Percentiles rank a stretch among this genome's conserved stretches.
Evolutionary conservation across 192 early-diverging fungal species (phyloP).

Genomic region (Paraglomus brasilianum): DNA sequence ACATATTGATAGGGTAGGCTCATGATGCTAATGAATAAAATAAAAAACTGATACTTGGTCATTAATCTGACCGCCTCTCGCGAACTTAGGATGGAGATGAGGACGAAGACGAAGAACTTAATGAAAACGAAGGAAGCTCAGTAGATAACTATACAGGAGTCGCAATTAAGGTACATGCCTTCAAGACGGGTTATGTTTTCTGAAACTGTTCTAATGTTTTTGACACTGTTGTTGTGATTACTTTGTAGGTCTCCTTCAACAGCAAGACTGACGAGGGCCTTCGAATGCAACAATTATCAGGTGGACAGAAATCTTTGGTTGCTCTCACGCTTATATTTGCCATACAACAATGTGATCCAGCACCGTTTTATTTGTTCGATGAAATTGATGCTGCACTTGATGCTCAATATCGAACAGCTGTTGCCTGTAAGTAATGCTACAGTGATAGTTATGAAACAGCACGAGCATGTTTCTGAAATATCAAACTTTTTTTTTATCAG

Average conservation of each 20-base stretch:
- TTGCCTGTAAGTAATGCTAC: constrained; percentile 62
- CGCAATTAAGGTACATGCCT: constrained; percentile 61
- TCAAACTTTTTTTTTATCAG: constrained; percentile 25
- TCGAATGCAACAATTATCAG: constrained; percentile 93
- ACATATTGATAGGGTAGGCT: constrained; percentile 49
- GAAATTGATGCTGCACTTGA: constrained; percentile 99
- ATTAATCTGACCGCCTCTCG: not conserved
- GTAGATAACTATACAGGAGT: constrained; percentile 91
- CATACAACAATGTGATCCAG: constrained; percentile 97
- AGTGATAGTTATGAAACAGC: too few relatives aligned
- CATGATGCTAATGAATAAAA: not conserved
- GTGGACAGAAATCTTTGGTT: constrained; percentile 97
- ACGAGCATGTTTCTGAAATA: not conserved
- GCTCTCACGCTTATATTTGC: constrained; percentile 97
- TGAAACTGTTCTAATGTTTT: too few relatives aligned
- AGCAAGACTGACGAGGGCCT: constrained; percentile 82
- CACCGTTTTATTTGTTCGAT: constrained; percentile 99
- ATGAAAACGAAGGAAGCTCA: constrained; percentile 37
- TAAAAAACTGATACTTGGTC: not conserved
- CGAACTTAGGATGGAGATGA: constrained; percentile 36
- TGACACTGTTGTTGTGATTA: not conserved
- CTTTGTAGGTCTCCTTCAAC: constrained; percentile 83
- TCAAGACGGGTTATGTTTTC: not conserved
- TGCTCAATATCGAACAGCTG: constrained; percentile 89
- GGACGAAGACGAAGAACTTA: constrained; percentile 45